Conservation (phyloP, 2,329 filamentous ascomycete genomes). For the Claviceps pusilla region DNA sequence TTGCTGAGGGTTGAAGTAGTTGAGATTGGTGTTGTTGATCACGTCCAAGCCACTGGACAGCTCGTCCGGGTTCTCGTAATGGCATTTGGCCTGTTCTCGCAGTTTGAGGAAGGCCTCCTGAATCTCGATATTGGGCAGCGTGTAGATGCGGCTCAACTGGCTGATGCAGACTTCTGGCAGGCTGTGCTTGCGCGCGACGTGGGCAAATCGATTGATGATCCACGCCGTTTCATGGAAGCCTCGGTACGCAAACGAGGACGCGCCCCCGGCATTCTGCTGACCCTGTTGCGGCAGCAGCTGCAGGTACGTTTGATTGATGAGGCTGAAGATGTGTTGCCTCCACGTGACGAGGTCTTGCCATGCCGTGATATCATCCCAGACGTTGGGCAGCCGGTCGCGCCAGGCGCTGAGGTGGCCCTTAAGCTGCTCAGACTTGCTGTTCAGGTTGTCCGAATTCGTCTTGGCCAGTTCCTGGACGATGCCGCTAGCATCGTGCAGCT, state of each 20-base stretch:
- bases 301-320: slow-evolving; percentile 92
- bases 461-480: slow-evolving; percentile 83
- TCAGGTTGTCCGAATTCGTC: slow-evolving; percentile 73
- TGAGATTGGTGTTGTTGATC: slow-evolving; percentile 98
- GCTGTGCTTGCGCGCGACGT: slow-evolving; percentile 92
- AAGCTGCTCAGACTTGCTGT: slow-evolving; percentile 87
- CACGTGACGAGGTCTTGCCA: slow-evolving; percentile 99
- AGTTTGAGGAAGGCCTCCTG: slow-evolving; percentile 97
- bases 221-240: slow-evolving; percentile 98
- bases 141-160: slow-evolving; percentile 95
- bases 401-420: slow-evolving; percentile 88
- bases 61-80: slow-evolving; percentile 91
- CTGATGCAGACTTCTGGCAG: slow-evolving; percentile 94
- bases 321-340: slow-evolving; percentile 95
- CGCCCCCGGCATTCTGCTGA: slow-evolving; percentile 62
- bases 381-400: slow-evolving; percentile 88
- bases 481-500: slow-evolving; percentile 91
- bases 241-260: slow-evolving; percentile 79
- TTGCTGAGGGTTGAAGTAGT: slow-evolving; percentile 90
- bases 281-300: slow-evolving; percentile 65
- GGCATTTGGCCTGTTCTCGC: slow-evolving; percentile 95
- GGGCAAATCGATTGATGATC: slow-evolving; percentile 98
- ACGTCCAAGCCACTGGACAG: slow-evolving; percentile 88
- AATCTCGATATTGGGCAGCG: slow-evolving; percentile 96
- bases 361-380: slow-evolving; percentile 98